Conservation (phyloP, 495 filamentous ascomycete species). For the Xylaria palmicola region DNA sequence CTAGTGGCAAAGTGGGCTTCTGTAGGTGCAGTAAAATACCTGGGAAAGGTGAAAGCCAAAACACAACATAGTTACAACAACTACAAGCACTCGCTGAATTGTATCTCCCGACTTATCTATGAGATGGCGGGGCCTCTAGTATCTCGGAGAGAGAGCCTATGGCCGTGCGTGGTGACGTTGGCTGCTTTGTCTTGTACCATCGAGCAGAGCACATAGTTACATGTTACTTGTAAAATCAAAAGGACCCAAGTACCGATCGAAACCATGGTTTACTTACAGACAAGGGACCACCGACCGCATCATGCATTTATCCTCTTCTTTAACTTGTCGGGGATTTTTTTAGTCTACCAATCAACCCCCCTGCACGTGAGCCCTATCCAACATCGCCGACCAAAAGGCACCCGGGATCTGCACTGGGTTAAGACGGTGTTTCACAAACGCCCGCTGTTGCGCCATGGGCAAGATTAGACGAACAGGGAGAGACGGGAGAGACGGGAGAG, state of each 20-base stretch:
- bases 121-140: conserved; percentile 43
- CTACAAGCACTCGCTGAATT: not conserved
- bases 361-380: not conserved
- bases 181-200: not conserved
- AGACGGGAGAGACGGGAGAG: not conserved
- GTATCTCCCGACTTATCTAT: conserved; percentile 28
- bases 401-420: not conserved
- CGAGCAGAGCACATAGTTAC: too few species aligned
- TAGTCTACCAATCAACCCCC: not conserved
- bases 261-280: too few species aligned
- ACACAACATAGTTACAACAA: not conserved
- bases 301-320: not conserved
- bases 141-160: conserved; percentile 21
- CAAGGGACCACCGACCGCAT: not conserved
- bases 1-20: too few species aligned
- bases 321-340: not conserved
- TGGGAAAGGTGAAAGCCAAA: not conserved
- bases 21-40: too few species aligned
- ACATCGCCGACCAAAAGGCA: not conserved
- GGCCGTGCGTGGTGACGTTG: not conserved
- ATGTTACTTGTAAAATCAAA: too few species aligned
- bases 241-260: too few species aligned
- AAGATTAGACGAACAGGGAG: conserved; percentile 5
- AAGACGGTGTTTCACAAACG: not conserved
- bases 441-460: not conserved